Evolutionary conservation across 1,284 basidiomycete genomes (phyloP).

Genomic region (Volvariella surrecta): DNA sequence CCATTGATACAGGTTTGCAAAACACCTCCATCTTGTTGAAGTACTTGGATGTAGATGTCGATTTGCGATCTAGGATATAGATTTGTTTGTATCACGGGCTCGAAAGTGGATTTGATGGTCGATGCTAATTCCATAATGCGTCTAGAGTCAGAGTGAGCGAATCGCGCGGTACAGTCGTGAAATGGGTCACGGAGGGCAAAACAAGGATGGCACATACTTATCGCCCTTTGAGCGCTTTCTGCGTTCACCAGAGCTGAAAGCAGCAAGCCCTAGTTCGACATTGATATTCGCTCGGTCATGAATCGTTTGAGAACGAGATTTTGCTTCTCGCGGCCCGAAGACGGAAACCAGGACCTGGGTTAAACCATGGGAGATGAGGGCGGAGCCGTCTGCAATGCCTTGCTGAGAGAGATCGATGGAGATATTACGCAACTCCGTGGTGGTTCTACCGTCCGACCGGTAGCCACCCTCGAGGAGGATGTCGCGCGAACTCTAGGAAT

Average conservation of each 20-base stretch:
- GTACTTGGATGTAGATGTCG: conserved; percentile 87
- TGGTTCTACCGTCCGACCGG: conserved; percentile 86
- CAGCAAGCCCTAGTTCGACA: conserved; percentile 78
- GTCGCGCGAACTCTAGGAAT: conserved; percentile 64
- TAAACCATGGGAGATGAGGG: conserved; percentile 81
- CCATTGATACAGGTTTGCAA: conserved; percentile 95
- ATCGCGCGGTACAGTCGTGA: no score
- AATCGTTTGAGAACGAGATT: conserved; percentile 61
- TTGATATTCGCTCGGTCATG: conserved; percentile 82
- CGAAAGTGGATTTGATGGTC: conserved; percentile 89
- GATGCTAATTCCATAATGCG: conserved; percentile 84
- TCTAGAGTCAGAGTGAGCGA: no score
- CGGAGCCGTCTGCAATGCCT: conserved; percentile 79
- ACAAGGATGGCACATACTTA: conserved; percentile 52
- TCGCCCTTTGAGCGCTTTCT: conserved; percentile 75
- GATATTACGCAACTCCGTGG: conserved; percentile 84
- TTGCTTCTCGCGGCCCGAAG: conserved; percentile 88
- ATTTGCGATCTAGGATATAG: conserved; percentile 94
- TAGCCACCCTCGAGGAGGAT: conserved; percentile 85
- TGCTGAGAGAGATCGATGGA: conserved; percentile 73
- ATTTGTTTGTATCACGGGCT: conserved; percentile 86
- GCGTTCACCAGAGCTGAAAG: conserved; percentile 81
- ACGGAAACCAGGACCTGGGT: conserved; percentile 84
- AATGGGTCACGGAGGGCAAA: conserved; percentile 5
- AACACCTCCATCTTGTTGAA: conserved; percentile 90